A percentile compares a stretch with the other conserved stretches of the same genome.
Evolutionary conservation across 805 yeast genomes (phyloP).

Genomic region (Ogataea pini): DNA sequence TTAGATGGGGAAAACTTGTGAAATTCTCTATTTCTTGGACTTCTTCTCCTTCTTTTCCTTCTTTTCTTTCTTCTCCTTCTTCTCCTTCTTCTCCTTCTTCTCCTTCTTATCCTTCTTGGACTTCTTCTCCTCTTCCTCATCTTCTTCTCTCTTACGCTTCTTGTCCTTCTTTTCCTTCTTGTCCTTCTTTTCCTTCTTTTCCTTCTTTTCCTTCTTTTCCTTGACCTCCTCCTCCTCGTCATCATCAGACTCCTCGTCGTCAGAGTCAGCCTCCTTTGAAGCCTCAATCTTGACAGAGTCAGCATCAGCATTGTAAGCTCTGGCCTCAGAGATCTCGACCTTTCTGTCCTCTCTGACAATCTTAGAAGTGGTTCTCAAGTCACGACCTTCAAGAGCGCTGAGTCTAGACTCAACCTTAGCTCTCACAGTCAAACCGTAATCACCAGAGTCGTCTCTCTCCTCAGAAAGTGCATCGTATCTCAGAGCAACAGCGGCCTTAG

Average conservation of each 20-base stretch:
- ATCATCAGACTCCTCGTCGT: constrained; percentile 36
- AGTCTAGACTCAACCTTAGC: constrained; percentile 92
- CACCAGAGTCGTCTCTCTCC: constrained; percentile 95
- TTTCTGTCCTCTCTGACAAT: constrained; percentile 81
- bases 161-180: constrained; percentile 23
- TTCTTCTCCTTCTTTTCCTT: constrained; percentile 25
- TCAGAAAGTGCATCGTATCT: constrained; percentile 97
- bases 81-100: constrained; percentile 26
- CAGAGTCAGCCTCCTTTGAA: constrained; percentile 32
- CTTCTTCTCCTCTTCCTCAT: constrained; percentile 31
- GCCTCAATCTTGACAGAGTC: constrained; percentile 56
- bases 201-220: constrained; percentile 28
- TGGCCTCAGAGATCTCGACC: constrained; percentile 80
- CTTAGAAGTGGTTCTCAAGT: constrained; percentile 84
- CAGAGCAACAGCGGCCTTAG: constrained; percentile 95
- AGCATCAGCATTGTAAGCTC: constrained; percentile 93
- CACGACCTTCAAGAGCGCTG: constrained; percentile 95
- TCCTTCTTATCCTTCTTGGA: constrained; percentile 33
- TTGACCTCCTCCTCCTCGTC: constrained; percentile 26
- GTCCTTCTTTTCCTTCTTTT: constrained; percentile 29
- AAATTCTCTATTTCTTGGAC: constrained; percentile 17
- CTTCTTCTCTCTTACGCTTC: constrained; percentile 28
- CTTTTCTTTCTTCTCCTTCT: constrained; percentile 22
- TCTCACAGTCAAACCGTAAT: constrained; percentile 87
- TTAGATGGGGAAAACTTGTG: too few relatives aligned